phyloP scores from a whole-genome alignment of 2,329 filamentous ascomycete species.

The Epicoccum nigrum region DNA sequence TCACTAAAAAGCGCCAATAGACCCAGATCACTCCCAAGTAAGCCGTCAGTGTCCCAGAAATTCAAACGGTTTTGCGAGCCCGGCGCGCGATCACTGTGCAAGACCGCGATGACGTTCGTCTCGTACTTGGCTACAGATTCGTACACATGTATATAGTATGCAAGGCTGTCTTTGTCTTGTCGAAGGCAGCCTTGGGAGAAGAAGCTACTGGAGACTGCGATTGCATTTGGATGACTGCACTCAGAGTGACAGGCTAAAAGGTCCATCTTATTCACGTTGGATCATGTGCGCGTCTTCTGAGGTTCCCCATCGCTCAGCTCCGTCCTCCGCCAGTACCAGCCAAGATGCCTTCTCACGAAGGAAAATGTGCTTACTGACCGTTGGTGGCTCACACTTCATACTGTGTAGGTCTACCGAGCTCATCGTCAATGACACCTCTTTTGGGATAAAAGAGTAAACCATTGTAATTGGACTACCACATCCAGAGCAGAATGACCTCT shows the following conservation, averaged over 20 bases:
- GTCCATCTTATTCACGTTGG: not conserved
- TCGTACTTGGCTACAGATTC: not conserved
- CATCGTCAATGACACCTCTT: slow-evolving; percentile 45
- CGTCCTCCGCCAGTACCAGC: slow-evolving; percentile 37
- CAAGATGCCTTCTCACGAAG: slow-evolving; percentile 49
- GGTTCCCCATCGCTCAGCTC: slow-evolving; percentile 32
- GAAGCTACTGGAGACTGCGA: too few relatives aligned
- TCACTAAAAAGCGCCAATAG: slow-evolving; percentile 19
- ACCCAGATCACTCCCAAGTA: slow-evolving; percentile 1
- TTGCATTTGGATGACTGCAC: too few relatives aligned
- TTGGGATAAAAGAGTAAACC: slow-evolving; percentile 44
- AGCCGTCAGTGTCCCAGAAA: slow-evolving; percentile 2
- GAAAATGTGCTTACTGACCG: slow-evolving; percentile 53
- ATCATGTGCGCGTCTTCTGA: slow-evolving; percentile 27
- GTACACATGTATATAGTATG: too few relatives aligned
- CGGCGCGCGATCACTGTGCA: slow-evolving; percentile 1
- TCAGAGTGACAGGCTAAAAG: too few relatives aligned
- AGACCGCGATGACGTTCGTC: slow-evolving; percentile 9
- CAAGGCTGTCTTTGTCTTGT: too few relatives aligned
- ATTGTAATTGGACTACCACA: slow-evolving; percentile 58
- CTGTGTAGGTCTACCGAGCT: slow-evolving; percentile 53
- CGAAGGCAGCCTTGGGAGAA: too few relatives aligned
- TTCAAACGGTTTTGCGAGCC: slow-evolving; percentile 9
- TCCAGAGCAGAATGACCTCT: slow-evolving; percentile 52
- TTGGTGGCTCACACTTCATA: slow-evolving; percentile 39